phyloP scores from a whole-genome alignment of 495 filamentous ascomycete genomes.

The Articulospora tetracladia region DNA sequence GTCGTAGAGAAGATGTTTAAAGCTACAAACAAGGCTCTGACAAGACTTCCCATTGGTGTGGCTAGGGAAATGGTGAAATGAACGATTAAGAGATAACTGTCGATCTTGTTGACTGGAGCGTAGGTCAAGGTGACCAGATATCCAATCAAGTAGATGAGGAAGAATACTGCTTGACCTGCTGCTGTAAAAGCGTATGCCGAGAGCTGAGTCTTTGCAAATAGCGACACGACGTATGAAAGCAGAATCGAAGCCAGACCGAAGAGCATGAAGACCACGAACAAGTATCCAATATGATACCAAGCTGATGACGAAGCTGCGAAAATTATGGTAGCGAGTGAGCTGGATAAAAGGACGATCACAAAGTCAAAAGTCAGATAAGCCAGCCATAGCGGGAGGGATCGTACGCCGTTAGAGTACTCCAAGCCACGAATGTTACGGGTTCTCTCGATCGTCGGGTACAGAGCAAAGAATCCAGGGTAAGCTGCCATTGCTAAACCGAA shows the following conservation, averaged over 20 bases:
- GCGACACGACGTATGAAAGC: constrained; percentile 68
- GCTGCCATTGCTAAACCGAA: constrained; percentile 70
- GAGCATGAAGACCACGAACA: constrained; percentile 71
- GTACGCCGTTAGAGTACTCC: constrained; percentile 83
- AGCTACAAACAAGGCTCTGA: constrained; percentile 65
- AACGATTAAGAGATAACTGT: constrained; percentile 52
- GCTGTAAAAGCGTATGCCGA: constrained; percentile 73
- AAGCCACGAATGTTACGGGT: constrained; percentile 72
- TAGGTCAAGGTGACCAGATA: constrained; percentile 69
- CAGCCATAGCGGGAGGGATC: constrained; percentile 67
- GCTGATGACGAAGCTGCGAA: constrained; percentile 54
- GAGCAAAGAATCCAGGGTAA: constrained; percentile 79
- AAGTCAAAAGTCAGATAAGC: constrained; percentile 81
- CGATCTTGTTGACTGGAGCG: constrained; percentile 54
- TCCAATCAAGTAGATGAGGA: constrained; percentile 74
- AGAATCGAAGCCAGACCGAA: constrained; percentile 71
- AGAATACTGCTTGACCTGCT: constrained; percentile 66
- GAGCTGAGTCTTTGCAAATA: constrained; percentile 65
- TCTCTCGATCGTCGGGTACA: constrained; percentile 81
- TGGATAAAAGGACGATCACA: constrained; percentile 55
- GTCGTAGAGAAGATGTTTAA: constrained; percentile 74
- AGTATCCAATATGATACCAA: constrained; percentile 74
- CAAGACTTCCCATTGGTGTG: constrained; percentile 64
- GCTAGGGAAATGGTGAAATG: constrained; percentile 67
- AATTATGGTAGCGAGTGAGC: constrained; percentile 56